phyloP scores from a whole-genome alignment of 2,329 filamentous ascomycete species.

The Microcyclospora tardicrescens region DNA sequence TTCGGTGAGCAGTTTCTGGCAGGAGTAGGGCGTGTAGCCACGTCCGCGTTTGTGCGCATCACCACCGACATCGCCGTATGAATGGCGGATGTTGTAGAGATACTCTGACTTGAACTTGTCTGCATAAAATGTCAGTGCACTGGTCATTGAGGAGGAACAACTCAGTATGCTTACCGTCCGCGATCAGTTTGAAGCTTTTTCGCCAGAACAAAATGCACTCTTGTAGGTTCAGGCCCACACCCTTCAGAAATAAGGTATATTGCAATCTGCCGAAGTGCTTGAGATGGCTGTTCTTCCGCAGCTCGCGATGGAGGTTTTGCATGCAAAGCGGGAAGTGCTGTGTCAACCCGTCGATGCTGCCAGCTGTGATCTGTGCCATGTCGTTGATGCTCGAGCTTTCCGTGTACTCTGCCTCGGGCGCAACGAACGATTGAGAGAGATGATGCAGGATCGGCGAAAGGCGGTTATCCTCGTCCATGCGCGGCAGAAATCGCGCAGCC shows the following conservation, averaged over 20 bases:
- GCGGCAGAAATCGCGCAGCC: conserved; percentile 78
- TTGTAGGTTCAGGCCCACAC: conserved; percentile 81
- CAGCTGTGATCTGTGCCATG: conserved; percentile 62
- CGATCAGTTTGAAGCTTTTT: conserved; percentile 67
- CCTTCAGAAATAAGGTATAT: conserved; percentile 93
- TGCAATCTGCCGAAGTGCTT: conserved; percentile 90
- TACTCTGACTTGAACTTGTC: conserved; percentile 97
- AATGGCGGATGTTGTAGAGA: conserved; percentile 89
- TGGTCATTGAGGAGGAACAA: background rate
- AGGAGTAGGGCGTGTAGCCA: conserved; percentile 84
- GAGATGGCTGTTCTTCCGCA: conserved; percentile 78
- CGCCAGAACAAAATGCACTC: conserved; percentile 91
- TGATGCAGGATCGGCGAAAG: conserved; percentile 63
- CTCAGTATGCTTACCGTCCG: conserved; percentile 40
- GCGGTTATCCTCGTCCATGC: conserved; percentile 91
- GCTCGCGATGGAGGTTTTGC: conserved; percentile 73
- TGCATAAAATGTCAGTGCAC: conserved; percentile 3
- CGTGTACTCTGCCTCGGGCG: conserved; percentile 73
- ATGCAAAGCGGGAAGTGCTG: conserved; percentile 87
- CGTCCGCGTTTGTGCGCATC: conserved; percentile 75
- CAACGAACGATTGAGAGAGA: conserved; percentile 90
- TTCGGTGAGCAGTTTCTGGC: conserved; percentile 88
- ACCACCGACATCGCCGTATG: conserved; percentile 88
- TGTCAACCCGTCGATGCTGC: conserved; percentile 66
- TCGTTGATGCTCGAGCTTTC: conserved; percentile 44